Evolutionary conservation across 306 rosid species (phyloP).

Genomic region (Parietaria judaica): DNA sequence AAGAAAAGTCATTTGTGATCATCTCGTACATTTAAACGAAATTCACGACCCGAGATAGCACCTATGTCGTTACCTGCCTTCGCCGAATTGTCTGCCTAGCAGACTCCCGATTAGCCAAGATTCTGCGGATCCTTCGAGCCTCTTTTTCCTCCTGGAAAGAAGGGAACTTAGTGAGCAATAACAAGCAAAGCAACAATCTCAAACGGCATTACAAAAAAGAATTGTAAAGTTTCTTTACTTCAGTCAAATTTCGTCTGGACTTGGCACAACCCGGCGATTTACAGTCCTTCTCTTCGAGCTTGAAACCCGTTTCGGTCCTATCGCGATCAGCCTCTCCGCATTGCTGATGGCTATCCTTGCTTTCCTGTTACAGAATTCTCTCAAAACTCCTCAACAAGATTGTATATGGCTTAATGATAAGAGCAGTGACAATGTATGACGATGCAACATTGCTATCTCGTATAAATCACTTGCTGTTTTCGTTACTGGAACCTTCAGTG

Average conservation of each 20-base stretch:
- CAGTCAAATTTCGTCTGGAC: conserved; percentile 71
- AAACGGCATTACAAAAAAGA: conserved; percentile 1
- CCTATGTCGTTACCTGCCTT: conserved; percentile 54
- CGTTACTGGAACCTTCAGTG: too few species aligned
- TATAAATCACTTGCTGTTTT: too few species aligned
- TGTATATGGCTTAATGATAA: conserved; percentile 28
- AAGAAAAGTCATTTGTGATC: too few species aligned
- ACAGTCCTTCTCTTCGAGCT: conserved; percentile 38
- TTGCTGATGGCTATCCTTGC: conserved; percentile 31
- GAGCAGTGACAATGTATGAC: conserved; percentile 5
- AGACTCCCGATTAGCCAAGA: conserved; percentile 92
- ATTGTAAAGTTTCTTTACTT: conserved; percentile 36
- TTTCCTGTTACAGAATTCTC: conserved; percentile 60
- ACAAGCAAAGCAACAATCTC: neutral
- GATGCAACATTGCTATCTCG: too few species aligned
- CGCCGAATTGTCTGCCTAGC: conserved; percentile 98
- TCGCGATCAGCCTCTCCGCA: conserved; percentile 29
- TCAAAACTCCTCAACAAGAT: conserved; percentile 56
- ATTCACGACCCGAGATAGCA: conserved; percentile 4
- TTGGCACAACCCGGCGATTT: conserved; percentile 41
- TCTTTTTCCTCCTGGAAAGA: conserved; percentile 76
- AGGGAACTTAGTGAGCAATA: conserved; percentile 9
- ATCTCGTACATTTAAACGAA: neutral
- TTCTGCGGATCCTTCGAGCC: conserved; percentile 70
- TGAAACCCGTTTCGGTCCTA: conserved; percentile 16